phyloP scores from a whole-genome alignment of 2,329 filamentous ascomycete genomes.

The Paraphoma sp. region DNA sequence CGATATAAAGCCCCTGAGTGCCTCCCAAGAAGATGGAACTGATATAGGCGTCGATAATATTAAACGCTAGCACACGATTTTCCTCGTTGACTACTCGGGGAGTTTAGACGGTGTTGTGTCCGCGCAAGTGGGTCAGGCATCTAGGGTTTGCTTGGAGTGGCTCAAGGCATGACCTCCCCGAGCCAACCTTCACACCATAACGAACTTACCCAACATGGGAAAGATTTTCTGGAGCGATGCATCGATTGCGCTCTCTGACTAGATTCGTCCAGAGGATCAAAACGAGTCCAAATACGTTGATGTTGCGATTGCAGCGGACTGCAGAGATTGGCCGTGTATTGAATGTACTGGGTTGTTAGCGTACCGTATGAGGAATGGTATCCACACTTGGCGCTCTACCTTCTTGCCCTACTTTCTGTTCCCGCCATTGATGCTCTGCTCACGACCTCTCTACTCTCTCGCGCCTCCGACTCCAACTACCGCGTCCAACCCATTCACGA shows the following conservation, averaged over 20 bases:
- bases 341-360: conserved; percentile 33
- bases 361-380: conserved; percentile 33
- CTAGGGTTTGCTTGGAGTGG: conserved; percentile 34
- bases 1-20: not conserved
- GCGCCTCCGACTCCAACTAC: conserved; percentile 36
- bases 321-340: conserved; percentile 35
- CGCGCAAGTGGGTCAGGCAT: conserved; percentile 41
- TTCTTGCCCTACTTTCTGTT: conserved; percentile 37
- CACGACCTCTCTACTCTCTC: conserved; percentile 39
- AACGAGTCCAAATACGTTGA: conserved; percentile 71
- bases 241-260: conserved; percentile 15
- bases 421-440: conserved; percentile 44
- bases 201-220: conserved; percentile 14
- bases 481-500: conserved; percentile 35
- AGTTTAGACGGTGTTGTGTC: conserved; percentile 16
- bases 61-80: not conserved
- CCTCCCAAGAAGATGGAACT: not conserved
- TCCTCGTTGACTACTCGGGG: conserved; percentile 15
- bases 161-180: conserved; percentile 30
- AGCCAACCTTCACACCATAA: conserved; percentile 13
- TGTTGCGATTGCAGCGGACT: conserved; percentile 43
- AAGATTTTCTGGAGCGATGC: conserved; percentile 7
- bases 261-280: conserved; percentile 53
- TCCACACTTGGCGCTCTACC: conserved; percentile 26
- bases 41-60: not conserved